These are phyloP conservation scores for Xanthoconium stramineum DNA, from an alignment of 768 basidiomycete genomes.

Conservation along the genomic window DNA sequence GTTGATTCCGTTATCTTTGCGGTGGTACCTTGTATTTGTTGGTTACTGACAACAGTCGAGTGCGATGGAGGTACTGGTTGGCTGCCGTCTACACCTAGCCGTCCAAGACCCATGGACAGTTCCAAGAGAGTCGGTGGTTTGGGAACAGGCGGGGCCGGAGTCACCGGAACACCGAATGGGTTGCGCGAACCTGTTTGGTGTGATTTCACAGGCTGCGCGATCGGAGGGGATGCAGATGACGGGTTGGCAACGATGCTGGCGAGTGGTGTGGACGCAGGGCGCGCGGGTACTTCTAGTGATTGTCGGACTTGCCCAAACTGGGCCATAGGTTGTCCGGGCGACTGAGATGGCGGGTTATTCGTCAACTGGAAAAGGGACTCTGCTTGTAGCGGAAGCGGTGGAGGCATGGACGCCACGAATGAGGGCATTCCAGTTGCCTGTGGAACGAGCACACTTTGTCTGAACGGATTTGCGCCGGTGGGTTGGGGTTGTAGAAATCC, in stretches of 20 bases:
- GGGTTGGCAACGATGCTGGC: conserved; percentile 34
- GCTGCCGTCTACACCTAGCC: conserved; percentile 18
- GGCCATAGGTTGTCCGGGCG: conserved; percentile 2
- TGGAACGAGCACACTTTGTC: conserved; percentile 70
- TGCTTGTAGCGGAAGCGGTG: conserved; percentile 5
- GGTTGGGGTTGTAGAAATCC: conserved; percentile 50
- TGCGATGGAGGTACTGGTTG: conserved; percentile 31
- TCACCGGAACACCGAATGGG: conserved; percentile 81
- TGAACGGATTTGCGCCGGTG: conserved; percentile 78
- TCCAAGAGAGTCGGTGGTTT: conserved; percentile 82
- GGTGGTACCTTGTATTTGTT: conserved; percentile 25
- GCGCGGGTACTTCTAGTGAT: conserved; percentile 39
- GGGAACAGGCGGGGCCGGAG: conserved; percentile 61
- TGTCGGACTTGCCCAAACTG: conserved; percentile 10
- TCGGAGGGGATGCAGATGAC: conserved; percentile 38
- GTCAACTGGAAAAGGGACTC: conserved; percentile 11
- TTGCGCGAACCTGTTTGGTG: conserved; percentile 95
- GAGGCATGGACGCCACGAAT: conserved; percentile 28
- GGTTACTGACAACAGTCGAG: conserved; percentile 30
- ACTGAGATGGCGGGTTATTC: conserved; percentile 15
- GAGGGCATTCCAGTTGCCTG: conserved; percentile 58
- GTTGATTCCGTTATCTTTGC: conserved; percentile 36
- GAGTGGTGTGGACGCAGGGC: conserved; percentile 74
- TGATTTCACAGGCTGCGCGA: conserved; percentile 66
- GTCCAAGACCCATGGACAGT: conserved; percentile 53